Base-by-base conservation (phyloP, 2,329 filamentous ascomycete species). In the Diaporthe batatas region DNA sequence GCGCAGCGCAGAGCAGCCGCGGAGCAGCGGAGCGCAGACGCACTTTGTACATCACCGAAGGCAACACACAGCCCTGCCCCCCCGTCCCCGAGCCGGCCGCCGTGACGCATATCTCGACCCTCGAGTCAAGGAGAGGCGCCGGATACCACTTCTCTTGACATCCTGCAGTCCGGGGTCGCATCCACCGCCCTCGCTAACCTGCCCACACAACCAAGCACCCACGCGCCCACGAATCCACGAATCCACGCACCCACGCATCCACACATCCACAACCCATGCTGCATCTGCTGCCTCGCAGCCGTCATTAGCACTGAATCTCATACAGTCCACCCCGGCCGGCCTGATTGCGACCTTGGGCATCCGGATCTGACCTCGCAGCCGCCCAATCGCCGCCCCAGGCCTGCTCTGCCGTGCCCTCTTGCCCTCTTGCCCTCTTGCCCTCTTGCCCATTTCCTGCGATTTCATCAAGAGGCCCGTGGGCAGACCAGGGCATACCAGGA, bases 101-200 rank as follows among this genome's bases (percentile, higher is more conserved):
- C 39, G 62, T 67, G 62, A 67, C 62, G 62, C 62, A 67, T 21
- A 51, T 53, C 44, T 42, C 39, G 34, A 44, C 11, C 12, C 44
- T 51, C 44, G 62, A 67, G 62, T 67, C 62, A 67, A 67, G 62
- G 62, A 67, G 32, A 53, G 44, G 29, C 62, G 47, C 32, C 47
- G 47, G 32, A 67, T 67, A 67, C 62, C 62, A 67, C 62, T 51
- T 36, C 12, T 53, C 62, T 67, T 67, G 62, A 67, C 62, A 53
- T 67, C 7, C 47, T 53, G 62, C 62, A 67, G 62, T 67, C 62
- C 62, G 62, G 62, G 62, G 62, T 53, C 47, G 47, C 62, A 67
- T 67, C 62, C 62, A 53, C 32, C 32, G 44, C 44, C 44, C 62
- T 65, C 42, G 57, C 36, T 58, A 44, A 44, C 58, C 58, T 64